Evolutionary conservation across 2,329 filamentous ascomycete genomes (phyloP), one percentile per base, ranked within the genome.

Genomic region (Cercospora sp.): DNA sequence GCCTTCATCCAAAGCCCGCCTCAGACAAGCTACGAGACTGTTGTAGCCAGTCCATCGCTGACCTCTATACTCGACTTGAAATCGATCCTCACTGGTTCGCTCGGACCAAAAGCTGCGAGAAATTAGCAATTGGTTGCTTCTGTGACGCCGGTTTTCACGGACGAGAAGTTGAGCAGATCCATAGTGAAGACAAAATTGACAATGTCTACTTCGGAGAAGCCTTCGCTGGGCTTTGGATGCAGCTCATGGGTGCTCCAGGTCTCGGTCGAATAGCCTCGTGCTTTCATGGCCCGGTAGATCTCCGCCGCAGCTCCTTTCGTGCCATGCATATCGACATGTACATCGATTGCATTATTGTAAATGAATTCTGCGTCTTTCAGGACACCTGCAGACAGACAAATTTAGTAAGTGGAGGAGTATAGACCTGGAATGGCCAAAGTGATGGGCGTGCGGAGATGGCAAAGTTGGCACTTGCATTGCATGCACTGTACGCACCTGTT

Each of bases 171-270:
- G 61, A 99, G 83, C 30, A 99, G 80, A 78, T 99, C 95, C 93
- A 99, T 97, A 20, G 92, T 93, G 78, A 99, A 98, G 75, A 99
- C 94, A 78, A 99, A 98, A 71, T 92, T 90, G 23, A 97, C 88
- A 18, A 77, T 72, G 18, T 75, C 76, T 2, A 76, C 63, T 28
- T 78, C 76, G 5, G 69, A 68, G 30, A 77, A 75, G 10, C 74
- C 75, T 57, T 77, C 73, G 13, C 69, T 70, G 23, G 69, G 51
- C 78, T 94, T 91, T 1, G 95, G 95, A 75, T 99, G 95, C 45
- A 99, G 84, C 77, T 95, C 91, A 79, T 98, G 93, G 75, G 91
- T 86, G 13, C 91, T 88, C 95, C 95, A 99, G 8, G 89, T 91
- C 69, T 91, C 87, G 0, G 92, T 93, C 4, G 92, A 95, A 80